Conservation (phyloP, 129 eudicot species). For the Artemisia annua region DNA sequence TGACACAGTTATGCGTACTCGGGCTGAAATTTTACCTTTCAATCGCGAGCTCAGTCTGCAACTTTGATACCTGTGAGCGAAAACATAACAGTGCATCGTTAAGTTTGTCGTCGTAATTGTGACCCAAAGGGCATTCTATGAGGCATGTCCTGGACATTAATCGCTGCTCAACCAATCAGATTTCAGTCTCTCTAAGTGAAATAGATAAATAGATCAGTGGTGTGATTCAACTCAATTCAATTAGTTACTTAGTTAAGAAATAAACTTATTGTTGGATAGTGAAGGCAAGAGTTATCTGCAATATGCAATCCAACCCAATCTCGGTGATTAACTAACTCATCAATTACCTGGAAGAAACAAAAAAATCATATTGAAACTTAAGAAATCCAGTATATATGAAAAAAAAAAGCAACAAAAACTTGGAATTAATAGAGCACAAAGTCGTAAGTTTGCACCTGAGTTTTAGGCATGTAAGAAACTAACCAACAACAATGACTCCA, state of each 20-base stretch:
- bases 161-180: conserved; percentile 54
- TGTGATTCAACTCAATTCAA: background rate
- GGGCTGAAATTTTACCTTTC: no score
- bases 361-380: conserved; percentile 6
- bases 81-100: no score
- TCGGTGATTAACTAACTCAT: conserved; percentile 51
- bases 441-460: conserved; percentile 50
- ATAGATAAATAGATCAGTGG: background rate
- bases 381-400: background rate
- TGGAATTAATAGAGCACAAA: conserved; percentile 5
- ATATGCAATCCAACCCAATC: conserved; percentile 89
- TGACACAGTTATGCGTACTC: no score
- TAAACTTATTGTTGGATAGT: conserved; percentile 66
- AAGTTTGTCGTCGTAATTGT: no score
- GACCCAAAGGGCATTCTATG: no score
- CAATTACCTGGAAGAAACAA: conserved; percentile 44
- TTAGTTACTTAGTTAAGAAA: conserved; percentile 2
- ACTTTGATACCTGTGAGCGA: no score
- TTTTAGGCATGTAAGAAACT: conserved; percentile 65
- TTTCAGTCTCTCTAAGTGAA: conserved; percentile 23
- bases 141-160: conserved; percentile 50
- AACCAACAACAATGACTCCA: conserved; percentile 94
- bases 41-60: no score
- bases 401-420: background rate
- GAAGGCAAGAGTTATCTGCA: conserved; percentile 95